A percentile compares a stretch with the other conserved stretches of the same genome.
phyloP scores from a whole-genome alignment of 192 early-diverging fungal species.

The Podila verticillata region DNA sequence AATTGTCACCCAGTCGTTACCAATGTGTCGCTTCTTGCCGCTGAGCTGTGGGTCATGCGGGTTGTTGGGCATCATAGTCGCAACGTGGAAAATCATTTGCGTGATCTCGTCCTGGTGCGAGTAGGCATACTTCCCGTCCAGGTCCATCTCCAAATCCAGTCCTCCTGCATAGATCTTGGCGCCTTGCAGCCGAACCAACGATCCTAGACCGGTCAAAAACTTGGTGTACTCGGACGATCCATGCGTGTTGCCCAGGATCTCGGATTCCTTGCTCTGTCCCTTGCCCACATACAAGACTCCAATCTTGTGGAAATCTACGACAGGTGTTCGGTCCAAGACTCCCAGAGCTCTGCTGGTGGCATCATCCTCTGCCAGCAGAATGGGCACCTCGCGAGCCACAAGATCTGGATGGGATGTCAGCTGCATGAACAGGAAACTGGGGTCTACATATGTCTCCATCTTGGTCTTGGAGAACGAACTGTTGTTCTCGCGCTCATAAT shows the following conservation, averaged over 20 bases:
- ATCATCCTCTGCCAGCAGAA: constrained; percentile 80
- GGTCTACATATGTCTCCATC: constrained; percentile 59
- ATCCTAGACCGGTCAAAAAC: constrained; percentile 87
- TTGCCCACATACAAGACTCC: constrained; percentile 93
- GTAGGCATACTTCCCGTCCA: constrained; percentile 88
- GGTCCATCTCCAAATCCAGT: constrained; percentile 82
- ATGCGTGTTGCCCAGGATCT: constrained; percentile 87
- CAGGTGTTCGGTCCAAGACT: constrained; percentile 87
- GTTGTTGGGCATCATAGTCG: constrained; percentile 92
- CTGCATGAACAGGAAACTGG: constrained; percentile 73
- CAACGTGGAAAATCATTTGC: constrained; percentile 92
- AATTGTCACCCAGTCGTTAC: constrained; percentile 96
- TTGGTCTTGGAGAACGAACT: constrained; percentile 26
- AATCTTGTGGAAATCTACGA: constrained; percentile 96
- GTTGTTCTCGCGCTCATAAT: constrained; percentile 26
- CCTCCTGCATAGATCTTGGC: constrained; percentile 87
- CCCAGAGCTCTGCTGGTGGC: constrained; percentile 77
- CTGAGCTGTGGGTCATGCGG: constrained; percentile 81
- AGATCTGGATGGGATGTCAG: constrained; percentile 79
- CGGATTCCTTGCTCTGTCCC: constrained; percentile 82
- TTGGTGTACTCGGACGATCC: constrained; percentile 89
- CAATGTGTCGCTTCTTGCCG: constrained; percentile 95
- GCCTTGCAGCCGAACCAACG: constrained; percentile 70
- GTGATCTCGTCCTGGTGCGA: constrained; percentile 85
- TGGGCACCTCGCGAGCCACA: constrained; percentile 62